Conservation (phyloP, 1,139 yeast species). For the Hemisphaericaspora xylanilytica region DNA sequence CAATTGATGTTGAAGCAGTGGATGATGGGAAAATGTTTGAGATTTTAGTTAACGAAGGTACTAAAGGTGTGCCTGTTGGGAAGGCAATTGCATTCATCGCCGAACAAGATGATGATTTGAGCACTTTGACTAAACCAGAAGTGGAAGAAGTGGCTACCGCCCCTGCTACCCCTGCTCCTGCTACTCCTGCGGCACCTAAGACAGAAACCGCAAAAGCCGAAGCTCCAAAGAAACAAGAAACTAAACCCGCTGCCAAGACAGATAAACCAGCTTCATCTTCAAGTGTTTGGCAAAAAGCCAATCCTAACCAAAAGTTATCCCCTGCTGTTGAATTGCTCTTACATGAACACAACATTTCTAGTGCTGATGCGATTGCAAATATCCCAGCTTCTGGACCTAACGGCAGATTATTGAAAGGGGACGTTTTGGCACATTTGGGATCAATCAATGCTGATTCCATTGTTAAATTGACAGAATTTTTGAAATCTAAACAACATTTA, state of each 20-base stretch:
- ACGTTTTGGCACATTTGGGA: slow-evolving; percentile 82
- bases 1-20: slow-evolving; percentile 88
- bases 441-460: slow-evolving; percentile 56
- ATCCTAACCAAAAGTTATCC: slow-evolving; percentile 62
- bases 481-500: slow-evolving; percentile 60
- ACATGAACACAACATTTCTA: slow-evolving; percentile 57
- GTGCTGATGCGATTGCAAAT: slow-evolving; percentile 64
- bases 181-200: slow-evolving; percentile 11
- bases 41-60: slow-evolving; percentile 69
- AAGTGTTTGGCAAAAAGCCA: slow-evolving; percentile 42
- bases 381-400: slow-evolving; percentile 86
- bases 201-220: no score
- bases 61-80: slow-evolving; percentile 81
- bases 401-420: slow-evolving; percentile 88
- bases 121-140: slow-evolving; percentile 59
- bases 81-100: slow-evolving; percentile 84
- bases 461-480: slow-evolving; percentile 50
- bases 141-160: slow-evolving; percentile 21
- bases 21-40: slow-evolving; percentile 90
- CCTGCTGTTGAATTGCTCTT: slow-evolving; percentile 81
- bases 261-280: slow-evolving; percentile 15
- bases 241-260: slow-evolving; percentile 1
- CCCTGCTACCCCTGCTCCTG: slow-evolving; percentile 14
- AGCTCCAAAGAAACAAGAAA: slow-evolving; percentile 10
- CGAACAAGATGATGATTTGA: slow-evolving; percentile 81